Base-by-base conservation (phyloP, 495 filamentous ascomycete genomes). In the Thermochaetoides thermophila region DNA sequence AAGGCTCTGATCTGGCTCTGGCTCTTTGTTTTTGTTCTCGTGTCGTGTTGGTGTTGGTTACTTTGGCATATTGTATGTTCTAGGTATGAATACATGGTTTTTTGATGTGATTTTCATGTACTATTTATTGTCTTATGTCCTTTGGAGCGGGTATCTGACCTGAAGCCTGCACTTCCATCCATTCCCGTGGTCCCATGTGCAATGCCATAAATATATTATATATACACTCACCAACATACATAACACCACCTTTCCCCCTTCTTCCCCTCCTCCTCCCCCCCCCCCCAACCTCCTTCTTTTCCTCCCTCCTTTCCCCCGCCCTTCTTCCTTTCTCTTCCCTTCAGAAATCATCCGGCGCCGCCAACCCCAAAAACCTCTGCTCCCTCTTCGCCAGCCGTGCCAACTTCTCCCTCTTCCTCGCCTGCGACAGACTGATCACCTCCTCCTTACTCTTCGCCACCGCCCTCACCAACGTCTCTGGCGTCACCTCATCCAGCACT, bases 401-500 rank as follows among this genome's bases (percentile, higher is more conserved):
- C 37, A 43, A 48, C 50, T 64, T 64, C 39, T 57, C 57, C 40
- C 37, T 45, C 49, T 64, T 66, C 42, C 37, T 47, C 11, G 62
- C 58, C 45, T 65, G 64, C 37, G 40, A 61, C 50, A 64, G 31
- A 19, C 62, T 68, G 33, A 61, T 3, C 6, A 24, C 21, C 13
- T 29, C 34, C 29, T 49, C 42, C 33, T 50, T 35, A 29, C 47
- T 42, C 34, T 50, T 56, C 27, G 56, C 44, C 22, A 59, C 54
- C 28, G 50, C 58, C n/a, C 49, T 51, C 27, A 48, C 43, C 35
- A 69, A 53, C 39, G 60, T 58, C 37, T 76, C 74, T 22, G 64
- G 66, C 19, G 60, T 66, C 3, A 96, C 61, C 35, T 83, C 72
- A 52, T 97, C 89, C 7, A 97, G 60, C 16, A 87, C 48, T 42